Base-by-base conservation (phyloP, 2,329 filamentous ascomycete genomes). In the Penicillium sp. region DNA sequence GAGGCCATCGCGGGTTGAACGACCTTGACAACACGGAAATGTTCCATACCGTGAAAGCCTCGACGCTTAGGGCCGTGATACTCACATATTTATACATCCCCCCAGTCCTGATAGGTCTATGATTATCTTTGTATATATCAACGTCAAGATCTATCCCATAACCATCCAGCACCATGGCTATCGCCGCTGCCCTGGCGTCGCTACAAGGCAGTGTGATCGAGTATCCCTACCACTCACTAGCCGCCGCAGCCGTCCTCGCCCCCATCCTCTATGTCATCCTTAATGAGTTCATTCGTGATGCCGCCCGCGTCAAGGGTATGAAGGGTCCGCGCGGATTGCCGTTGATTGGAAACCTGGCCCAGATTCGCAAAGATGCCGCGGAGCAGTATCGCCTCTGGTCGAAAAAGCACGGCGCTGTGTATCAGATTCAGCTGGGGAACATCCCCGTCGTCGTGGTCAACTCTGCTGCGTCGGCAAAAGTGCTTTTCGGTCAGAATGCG, bases 401-500 rank as follows among this genome's bases (percentile, higher is more conserved):
- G 0, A 71, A 71, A 45, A 69, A 63, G 34, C 75, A 75, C 50
- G 74, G 75, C 0, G 58, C 68, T 1, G 77, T 81, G 2, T 82
- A 77, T 58, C 78, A 81, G 57, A 77, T 81, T 19, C 74, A 77
- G 58, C 62, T 82, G 6, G 79, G 79, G 0, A 81, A 81, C 41
- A 70, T 79, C 15, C 77, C 77, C 0, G 67, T 80, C 13, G 71
- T 81, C 2, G 72, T 81, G 9, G 72, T 81, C 40, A 81, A 81
- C 58, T 75, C 74, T 6, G 76, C 77, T 1, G 72, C 72, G 1
- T 65, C 76, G 3, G 77, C 77, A 1, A 75, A 72, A 50, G 64
- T 68, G 9, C 65, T 81, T 6, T 79, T 81, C 52, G 72, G 73
- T 2, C 69, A 75, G 10, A 75, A 80, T 57, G 71, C 75, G 0